Evolutionary conservation across 352 stramenopile genomes (phyloP), one percentile per base, ranked within the genome.

Genomic region (Plasmopara halstedii): DNA sequence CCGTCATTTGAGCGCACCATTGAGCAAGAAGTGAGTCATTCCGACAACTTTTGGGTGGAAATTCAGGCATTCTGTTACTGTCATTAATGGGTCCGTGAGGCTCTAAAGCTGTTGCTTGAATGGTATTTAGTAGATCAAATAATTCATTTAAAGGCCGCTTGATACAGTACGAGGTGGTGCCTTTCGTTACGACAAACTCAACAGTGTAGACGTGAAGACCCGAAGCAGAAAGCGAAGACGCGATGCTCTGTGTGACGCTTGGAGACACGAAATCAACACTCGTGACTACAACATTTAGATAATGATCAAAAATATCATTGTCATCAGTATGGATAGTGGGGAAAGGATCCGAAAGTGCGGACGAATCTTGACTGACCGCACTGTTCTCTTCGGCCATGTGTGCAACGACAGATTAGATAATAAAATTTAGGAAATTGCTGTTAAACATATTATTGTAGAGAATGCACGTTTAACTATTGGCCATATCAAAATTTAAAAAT

Each of bases 231-330:
- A 73, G 53, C 2, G 63, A 72, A 2, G 58, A 72, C 0, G 67
- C 49, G 17, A 82, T 67, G 36, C 46, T 64, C 17, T 65, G 58
- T 2, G 62, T 52, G 32, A 77, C 62, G 4, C 57, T 66, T 8
- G 58, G 36, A n/a, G 64, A 41, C 0, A 54, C 56, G 2, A 56
- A 46, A 18, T 85, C 73, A 3, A 83, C 71, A 26, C 67, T 79
- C n/a, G 73, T 85, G 23, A 88, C 69, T 1, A 85, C 71, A 4
- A 88, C 71, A 32, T 84, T 67, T 1, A 85, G 54, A 18, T 70
- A 70, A 2, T 51, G 58, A 3, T 76, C 54, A n/a, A 11, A 7
- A 25, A 13, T 44, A 1, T 19, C 25, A 9, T 50, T 7, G 1
- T 14, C 42, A 26, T 58, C 9, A 7, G 5, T 20, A 42, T 6